Conservation (phyloP, 768 basidiomycete genomes). For the Boletus edulis region DNA sequence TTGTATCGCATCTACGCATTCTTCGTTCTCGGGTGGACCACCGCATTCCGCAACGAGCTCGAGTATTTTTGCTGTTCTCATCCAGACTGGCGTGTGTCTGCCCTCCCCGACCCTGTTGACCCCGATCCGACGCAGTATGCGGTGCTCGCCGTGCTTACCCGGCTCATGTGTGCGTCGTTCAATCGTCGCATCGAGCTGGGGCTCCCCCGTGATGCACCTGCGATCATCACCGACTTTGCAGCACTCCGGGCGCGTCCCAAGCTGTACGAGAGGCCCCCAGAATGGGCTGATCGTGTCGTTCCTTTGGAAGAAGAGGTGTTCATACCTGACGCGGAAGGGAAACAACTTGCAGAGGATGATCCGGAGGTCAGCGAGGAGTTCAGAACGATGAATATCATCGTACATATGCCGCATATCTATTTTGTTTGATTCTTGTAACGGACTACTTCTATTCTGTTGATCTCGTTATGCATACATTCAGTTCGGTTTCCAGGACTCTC, state of each 20-base stretch:
- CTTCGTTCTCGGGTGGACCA: conserved; percentile 10
- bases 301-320: not conserved
- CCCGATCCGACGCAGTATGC: conserved; percentile 4
- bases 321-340: conserved; percentile 3
- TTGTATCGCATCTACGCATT: conserved; percentile 11
- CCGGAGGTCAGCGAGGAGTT: conserved; percentile 9
- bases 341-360: not conserved
- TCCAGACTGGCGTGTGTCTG: conserved; percentile 4
- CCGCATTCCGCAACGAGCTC: conserved; percentile 11
- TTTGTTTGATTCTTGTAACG: not conserved
- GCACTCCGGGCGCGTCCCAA: conserved; percentile 9
- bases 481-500: no score
- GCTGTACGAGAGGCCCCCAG: conserved; percentile 3
- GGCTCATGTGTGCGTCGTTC: conserved; percentile 9
- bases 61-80: conserved; percentile 9
- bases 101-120: conserved; percentile 1
- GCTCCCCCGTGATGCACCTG: conserved; percentile 7
- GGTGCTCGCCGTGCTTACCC: conserved; percentile 5
- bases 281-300: not conserved
- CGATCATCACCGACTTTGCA: conserved; percentile 9
- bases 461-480: not conserved
- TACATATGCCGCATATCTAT: conserved; percentile 10
- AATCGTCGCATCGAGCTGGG: conserved; percentile 12
- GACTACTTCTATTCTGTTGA: not conserved
- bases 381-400: conserved; percentile 7